Percentiles rank a stretch among this genome's conserved stretches.
These are phyloP conservation scores for Solanum pimpinellifolium DNA, from an alignment of 257 asterid species.

Conservation along the genomic window DNA sequence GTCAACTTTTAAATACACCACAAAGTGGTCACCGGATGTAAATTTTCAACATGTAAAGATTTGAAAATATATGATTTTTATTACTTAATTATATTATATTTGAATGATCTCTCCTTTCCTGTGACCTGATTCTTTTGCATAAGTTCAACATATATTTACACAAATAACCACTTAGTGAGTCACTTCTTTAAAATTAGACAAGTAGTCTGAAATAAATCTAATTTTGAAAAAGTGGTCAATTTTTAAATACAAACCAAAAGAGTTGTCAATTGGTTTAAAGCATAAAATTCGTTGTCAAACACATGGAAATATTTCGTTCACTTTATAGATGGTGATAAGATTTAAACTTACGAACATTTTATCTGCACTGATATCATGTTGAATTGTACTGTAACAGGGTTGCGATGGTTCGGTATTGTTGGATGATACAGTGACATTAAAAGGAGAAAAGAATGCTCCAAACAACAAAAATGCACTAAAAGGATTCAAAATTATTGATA, in stretches of 20 bases:
- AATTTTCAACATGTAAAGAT: neutral
- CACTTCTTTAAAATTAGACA: too few species aligned
- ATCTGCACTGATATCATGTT: rapidly evolving
- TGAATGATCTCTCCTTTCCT: neutral
- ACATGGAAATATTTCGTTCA: neutral
- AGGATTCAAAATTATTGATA: constrained; percentile 74
- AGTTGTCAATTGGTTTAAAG: neutral
- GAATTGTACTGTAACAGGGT: constrained; percentile 25
- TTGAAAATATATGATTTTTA: too few species aligned
- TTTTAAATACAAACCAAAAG: neutral
- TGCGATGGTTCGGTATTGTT: constrained; percentile 78
- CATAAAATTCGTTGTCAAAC: too few species aligned
- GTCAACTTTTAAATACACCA: neutral
- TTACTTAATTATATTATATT: neutral
- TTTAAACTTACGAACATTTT: neutral
- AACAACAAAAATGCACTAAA: constrained; percentile 52
- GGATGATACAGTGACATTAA: constrained; percentile 64
- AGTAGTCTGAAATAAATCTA: too few species aligned
- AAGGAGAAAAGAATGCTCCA: constrained; percentile 68
- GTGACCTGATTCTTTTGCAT: neutral
- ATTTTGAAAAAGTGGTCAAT: neutral
- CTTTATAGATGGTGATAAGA: neutral
- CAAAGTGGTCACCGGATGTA: neutral
- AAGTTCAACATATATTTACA: neutral
- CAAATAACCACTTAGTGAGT: too few species aligned